Evolutionary conservation across 2,329 filamentous ascomycete species (phyloP), one percentile per base, ranked within the genome.

Genomic region (Cladosporium sp.): DNA sequence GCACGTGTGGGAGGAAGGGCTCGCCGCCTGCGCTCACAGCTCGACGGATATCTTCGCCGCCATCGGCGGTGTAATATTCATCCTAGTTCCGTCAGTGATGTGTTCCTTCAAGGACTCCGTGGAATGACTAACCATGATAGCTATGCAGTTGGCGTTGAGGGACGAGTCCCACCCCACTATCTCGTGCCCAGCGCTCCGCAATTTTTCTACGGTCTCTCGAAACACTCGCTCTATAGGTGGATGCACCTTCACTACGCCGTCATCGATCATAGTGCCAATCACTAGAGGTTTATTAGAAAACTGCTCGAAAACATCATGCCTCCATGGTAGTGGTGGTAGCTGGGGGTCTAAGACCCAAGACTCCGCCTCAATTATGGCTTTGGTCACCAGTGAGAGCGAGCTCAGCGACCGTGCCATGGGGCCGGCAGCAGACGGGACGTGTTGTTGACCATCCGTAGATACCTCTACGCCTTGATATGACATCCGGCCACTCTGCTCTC

Each of bases 371-470:
- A 63, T 57, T 4, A 63, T 44, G 0, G 58, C 64, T n/a, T 61
- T 64, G 30, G 70, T 70, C 40, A 75, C 72, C 0, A 69, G 52
- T 3, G 67, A 61, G 2, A 85, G 65, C 0, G 80, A 79, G 3
- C 69, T 61, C 3, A 83, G 61, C 52, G 70, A 73, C 5, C 80
- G 70, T 5, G 78, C 70, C 68, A 86, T 73, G 1, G 83, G 82
- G 0, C 82, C 82, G n/a, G 84, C 67, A 0, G 80, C 73, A 0
- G 82, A 85, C 1, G 81, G 81, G 0, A 85, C 77, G 62, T 85
- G 80, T 50, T 84, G 79, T 58, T 85, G 82, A 2, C 82, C 80
- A 36, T 84, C 80, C 0, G 78, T 83, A 0, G 80, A 83, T 0
- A 84, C 81, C 0, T 79, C 72, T 0, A 82, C 78, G 0, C 80